Conservation (phyloP, 345 rosid species). For the Nephelium lappaceum region DNA sequence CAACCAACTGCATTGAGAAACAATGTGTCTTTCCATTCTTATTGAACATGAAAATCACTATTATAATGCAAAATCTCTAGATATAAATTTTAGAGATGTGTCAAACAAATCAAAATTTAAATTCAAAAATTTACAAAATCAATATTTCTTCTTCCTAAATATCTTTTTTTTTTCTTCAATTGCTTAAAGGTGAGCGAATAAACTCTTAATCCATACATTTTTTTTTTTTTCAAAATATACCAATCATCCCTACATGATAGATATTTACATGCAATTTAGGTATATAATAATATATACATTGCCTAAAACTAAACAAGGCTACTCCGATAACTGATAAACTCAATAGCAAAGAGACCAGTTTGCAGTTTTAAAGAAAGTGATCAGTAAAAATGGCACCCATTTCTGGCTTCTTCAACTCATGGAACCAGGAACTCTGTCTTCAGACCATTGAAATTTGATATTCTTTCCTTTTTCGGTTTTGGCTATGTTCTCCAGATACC, state of each 20-base stretch:
- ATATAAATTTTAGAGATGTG: no score
- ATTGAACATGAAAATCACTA: no score
- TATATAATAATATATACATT: not conserved
- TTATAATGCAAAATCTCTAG: no score
- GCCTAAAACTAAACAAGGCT: not conserved
- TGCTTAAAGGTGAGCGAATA: not conserved
- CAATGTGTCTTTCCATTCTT: no score
- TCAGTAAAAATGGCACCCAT: conserved; percentile 7
- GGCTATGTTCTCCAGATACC: conserved; percentile 30
- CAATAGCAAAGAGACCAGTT: not conserved
- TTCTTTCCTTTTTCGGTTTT: conserved; percentile 30
- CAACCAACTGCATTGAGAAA: no score
- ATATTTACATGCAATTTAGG: not conserved
- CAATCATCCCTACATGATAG: not conserved
- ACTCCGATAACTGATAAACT: not conserved
- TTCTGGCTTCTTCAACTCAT: conserved; percentile 22
- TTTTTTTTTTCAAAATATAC: not conserved
- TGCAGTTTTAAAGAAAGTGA: not conserved
- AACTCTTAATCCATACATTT: no score
- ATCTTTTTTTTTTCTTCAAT: not conserved
- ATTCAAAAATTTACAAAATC: not conserved
- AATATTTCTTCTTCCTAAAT: not conserved
- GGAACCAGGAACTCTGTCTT: conserved; percentile 24
- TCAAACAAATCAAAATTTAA: no score
- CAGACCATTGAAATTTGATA: conserved; percentile 46